Evolutionary conservation across 2,329 filamentous ascomycete genomes (phyloP), one percentile per base, ranked within the genome.

Genomic region (Claviceps sp.): DNA sequence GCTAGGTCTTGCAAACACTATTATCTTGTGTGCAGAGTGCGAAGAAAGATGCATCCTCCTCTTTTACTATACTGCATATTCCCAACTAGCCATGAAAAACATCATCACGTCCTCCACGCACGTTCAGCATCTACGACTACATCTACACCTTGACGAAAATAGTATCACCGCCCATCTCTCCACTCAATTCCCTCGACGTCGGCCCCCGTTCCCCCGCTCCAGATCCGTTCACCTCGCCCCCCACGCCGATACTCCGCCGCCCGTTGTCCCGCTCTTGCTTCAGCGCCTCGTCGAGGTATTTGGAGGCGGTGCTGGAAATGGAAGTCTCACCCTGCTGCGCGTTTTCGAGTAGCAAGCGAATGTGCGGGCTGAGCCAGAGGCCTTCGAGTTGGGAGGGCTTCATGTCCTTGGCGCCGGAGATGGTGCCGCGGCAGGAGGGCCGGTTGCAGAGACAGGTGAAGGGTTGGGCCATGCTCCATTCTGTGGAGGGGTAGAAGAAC

Each of bases 401-500:
- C 77, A 87, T 82, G 60, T 79, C 73, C 59, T 71, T 74, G 13
- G 84, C 84, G 16, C 84, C 84, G 44, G 68, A 65, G 56, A 88
- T 85, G 56, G 65, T 72, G 16, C 82, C 82, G 50, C 74, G 73
- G 67, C 84, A 88, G 20, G 69, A 68, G 0, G 70, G 58, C 4
- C 71, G 72, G 55, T 73, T 72, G 63, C 84, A 88, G 54, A 76
- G 70, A 63, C 84, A 88, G 54, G 76, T 68, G 62, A 88, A 88
- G 4, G 81, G 75, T 70, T 87, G 84, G 36, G 79, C 79, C 84
- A 88, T 87, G 60, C 72, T 61, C 82, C 82, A 88, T 67, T 88
- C 84, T 1, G 83, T 87, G 51, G 81, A 85, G 4, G 84, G 83
- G 60, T 88, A 88, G 68, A 87, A 88, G 70, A 87, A 88, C 63